phyloP scores from a whole-genome alignment of 345 rosid genomes.

The Gossypium arboreum region DNA sequence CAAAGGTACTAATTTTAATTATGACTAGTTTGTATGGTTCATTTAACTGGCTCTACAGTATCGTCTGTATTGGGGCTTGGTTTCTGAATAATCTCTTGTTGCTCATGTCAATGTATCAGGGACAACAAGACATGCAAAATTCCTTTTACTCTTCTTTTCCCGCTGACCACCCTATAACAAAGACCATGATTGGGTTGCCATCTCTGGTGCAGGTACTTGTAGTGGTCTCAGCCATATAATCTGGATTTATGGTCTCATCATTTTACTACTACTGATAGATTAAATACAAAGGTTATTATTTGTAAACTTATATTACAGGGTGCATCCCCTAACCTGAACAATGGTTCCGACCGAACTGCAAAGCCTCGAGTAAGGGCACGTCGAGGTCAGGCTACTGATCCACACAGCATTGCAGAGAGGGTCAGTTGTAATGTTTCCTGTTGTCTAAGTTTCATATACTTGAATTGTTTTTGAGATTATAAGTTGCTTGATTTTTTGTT shows the following conservation, averaged over 20 bases:
- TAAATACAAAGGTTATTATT: background rate
- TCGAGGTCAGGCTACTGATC: slow-evolving; percentile 69
- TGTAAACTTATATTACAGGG: slow-evolving; percentile 22
- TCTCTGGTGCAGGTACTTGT: slow-evolving; percentile 29
- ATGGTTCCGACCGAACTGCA: slow-evolving; percentile 27
- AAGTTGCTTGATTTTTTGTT: background rate
- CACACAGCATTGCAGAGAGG: slow-evolving; percentile 68
- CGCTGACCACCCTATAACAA: slow-evolving; percentile 15
- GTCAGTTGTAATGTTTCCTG: slow-evolving; percentile 21
- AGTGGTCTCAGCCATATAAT: background rate
- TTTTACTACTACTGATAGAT: too few species aligned
- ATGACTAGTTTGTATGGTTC: background rate
- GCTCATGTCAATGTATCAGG: slow-evolving; percentile 25
- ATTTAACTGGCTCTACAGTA: background rate
- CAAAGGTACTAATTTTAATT: slow-evolving; percentile 29
- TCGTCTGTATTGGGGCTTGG: background rate
- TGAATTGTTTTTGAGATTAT: background rate
- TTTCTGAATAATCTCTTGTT: background rate
- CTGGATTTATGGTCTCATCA: too few species aligned
- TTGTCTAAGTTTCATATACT: background rate
- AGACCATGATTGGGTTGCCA: slow-evolving; percentile 16
- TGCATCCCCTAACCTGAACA: slow-evolving; percentile 22
- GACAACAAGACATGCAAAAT: slow-evolving; percentile 26
- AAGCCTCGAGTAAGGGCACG: slow-evolving; percentile 56
- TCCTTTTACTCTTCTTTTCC: slow-evolving; percentile 23